phyloP scores from a whole-genome alignment of 2,329 filamentous ascomycete species.

The Trichoderma aggressivum region DNA sequence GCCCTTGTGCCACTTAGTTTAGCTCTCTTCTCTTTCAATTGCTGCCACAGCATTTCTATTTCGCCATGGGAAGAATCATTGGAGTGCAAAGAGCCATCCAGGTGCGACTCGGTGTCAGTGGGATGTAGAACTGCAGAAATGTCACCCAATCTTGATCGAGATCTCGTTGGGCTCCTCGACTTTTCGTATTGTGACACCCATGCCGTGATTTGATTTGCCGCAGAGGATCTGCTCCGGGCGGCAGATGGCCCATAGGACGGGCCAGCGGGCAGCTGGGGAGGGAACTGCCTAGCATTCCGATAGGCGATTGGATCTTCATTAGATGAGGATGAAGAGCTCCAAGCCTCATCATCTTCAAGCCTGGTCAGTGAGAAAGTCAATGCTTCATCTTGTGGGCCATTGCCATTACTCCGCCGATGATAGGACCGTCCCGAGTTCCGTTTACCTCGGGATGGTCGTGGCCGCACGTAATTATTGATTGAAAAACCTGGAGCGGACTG shows the following conservation, averaged over 20 bases:
- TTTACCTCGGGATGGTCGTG: not conserved
- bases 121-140: constrained; percentile 6
- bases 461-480: not conserved
- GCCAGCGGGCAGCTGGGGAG: constrained; percentile 32
- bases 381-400: constrained; percentile 24
- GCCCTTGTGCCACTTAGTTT: constrained; percentile 28
- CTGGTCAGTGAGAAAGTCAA: constrained; percentile 27
- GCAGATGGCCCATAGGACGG: constrained; percentile 23
- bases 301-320: constrained; percentile 31
- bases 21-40: constrained; percentile 34
- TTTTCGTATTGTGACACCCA: constrained; percentile 35
- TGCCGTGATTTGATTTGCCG: constrained; percentile 33
- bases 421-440: constrained; percentile 1
- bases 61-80: constrained; percentile 28
- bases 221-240: constrained; percentile 27
- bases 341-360: constrained; percentile 22
- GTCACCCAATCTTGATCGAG: constrained; percentile 15
- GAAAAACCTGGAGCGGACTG: not conserved
- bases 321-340: constrained; percentile 27
- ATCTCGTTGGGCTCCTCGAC: constrained; percentile 25
- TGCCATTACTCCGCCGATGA: constrained; percentile 9
- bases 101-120: constrained; percentile 17
- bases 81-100: constrained; percentile 23
- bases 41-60: constrained; percentile 35
- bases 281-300: constrained; percentile 32